Percentiles rank a stretch among this genome's conserved stretches.
These are phyloP conservation scores for Cryptosporidium andersoni DNA, from an alignment of 169 alveolate species.

Conservation along the genomic window DNA sequence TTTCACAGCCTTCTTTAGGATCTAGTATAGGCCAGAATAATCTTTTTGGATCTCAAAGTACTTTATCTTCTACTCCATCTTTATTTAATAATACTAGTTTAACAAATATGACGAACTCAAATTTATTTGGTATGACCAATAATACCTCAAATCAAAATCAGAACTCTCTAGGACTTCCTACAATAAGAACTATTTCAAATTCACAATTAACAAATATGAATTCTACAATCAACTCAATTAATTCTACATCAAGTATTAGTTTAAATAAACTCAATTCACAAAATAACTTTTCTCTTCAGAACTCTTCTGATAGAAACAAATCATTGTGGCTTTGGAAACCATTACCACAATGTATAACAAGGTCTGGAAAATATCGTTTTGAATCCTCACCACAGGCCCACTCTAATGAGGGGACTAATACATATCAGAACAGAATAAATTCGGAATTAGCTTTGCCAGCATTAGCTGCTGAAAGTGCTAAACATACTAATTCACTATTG, in stretches of 20 bases:
- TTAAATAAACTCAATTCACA: not conserved
- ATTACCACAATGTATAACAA: constrained; percentile 56
- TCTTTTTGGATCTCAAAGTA: no score
- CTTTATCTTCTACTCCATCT: no score
- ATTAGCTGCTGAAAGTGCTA: constrained; percentile 65
- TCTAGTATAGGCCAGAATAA: not conserved
- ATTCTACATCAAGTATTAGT: not conserved
- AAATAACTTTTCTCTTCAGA: not conserved
- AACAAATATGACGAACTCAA: not conserved
- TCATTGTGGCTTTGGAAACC: constrained; percentile 69
- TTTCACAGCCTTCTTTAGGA: not conserved
- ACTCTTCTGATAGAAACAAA: constrained; percentile 52
- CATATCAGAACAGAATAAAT: not conserved
- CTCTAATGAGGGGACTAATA: not conserved
- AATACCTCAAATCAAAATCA: constrained; percentile 20
- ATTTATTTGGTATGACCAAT: not conserved
- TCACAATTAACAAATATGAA: constrained; percentile 11
- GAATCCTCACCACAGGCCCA: not conserved
- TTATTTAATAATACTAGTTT: no score
- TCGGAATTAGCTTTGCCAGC: constrained; percentile 64
- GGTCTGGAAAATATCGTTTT: constrained; percentile 33
- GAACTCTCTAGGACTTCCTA: constrained; percentile 8
- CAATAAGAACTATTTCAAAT: not conserved
- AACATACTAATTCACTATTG: constrained; percentile 29
- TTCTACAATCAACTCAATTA: not conserved